Evolutionary conservation across 2,329 filamentous ascomycete species (phyloP), one percentile per base, ranked within the genome.

Genomic region (Clarireedia homoeocarpa): DNA sequence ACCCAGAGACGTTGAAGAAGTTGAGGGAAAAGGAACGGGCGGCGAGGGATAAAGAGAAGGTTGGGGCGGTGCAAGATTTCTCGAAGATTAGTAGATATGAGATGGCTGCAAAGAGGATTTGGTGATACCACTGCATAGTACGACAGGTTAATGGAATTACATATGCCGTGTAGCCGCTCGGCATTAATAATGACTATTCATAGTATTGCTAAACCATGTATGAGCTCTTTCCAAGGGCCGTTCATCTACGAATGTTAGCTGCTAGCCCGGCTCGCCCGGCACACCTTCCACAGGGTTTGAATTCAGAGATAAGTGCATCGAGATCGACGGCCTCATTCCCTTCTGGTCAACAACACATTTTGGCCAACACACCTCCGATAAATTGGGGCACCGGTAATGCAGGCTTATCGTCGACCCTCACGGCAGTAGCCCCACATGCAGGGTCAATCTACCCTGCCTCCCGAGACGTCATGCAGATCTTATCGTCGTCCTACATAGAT

Each of bases 31-130:
- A 84, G 61, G 84, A 85, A 59, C 81, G 82, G 66, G 76, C 81
- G 64, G 80, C 78, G 6, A 81, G 80, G 59, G 81, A 83, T 36
- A 75, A 75, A 59, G 73, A 55, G 26, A 73, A 70, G 58, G 73
- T 77, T 38, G 74, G 74, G 52, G 78, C 47, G 7, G 78, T 55
- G 17, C 79, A 81, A 52, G 83, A 81, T 69, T 82, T 83, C 71
- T 87, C 78, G 66, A 83, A 74, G 69, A 89, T 84, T 60, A 83
- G 78, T 64, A 79, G 94, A 65, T 99, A 96, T 74, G 90, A 91
- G 69, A 96, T 97, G 94, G 86, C 91, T 65, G 89, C 90, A 0
- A 97, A 96, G 78, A 81, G 94, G 69, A 99, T 99, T 65, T 99
- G 94, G 94, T 97, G 14, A 53, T 23, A 14, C 30, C 12, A 9